phyloP scores from a whole-genome alignment of 2,329 filamentous ascomycete species.

The Fusarium sp. region DNA sequence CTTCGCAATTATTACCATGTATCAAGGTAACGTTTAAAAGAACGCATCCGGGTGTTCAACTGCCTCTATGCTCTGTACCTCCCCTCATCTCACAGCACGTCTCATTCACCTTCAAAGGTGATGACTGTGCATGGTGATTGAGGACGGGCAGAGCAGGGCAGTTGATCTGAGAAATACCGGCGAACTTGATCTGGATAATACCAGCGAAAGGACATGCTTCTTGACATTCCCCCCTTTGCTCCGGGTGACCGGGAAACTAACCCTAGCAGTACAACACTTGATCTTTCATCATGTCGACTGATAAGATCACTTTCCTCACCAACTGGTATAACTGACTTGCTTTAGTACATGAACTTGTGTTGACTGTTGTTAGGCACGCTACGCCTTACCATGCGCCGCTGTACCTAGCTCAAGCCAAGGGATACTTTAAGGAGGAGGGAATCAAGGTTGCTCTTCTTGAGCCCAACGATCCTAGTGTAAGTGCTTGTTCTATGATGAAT shows the following conservation, averaged over 20 bases:
- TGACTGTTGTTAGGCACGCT: constrained; percentile 70
- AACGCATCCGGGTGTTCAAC: constrained; percentile 59
- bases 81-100: neutral
- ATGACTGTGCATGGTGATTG: neutral
- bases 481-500: constrained; percentile 4
- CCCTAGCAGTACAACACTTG: constrained; percentile 55
- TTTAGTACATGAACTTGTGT: constrained; percentile 20
- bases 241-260: constrained; percentile 56
- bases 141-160: constrained; percentile 40
- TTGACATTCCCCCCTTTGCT: constrained; percentile 53
- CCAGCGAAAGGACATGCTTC: constrained; percentile 90
- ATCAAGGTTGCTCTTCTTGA: constrained; percentile 82
- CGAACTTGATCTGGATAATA: constrained; percentile 89
- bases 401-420: constrained; percentile 80
- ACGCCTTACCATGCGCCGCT: constrained; percentile 83
- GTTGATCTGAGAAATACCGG: constrained; percentile 79
- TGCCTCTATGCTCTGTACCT: constrained; percentile 29
- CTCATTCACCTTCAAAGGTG: neutral
- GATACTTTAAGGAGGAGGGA: constrained; percentile 78
- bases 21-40: constrained; percentile 60
- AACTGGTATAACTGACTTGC: constrained; percentile 70
- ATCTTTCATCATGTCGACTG: constrained; percentile 74
- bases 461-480: constrained; percentile 79
- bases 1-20: constrained; percentile 42
- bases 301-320: constrained; percentile 86